Percentiles rank a stretch among this genome's conserved stretches.
Conservation (phyloP, 345 rosid species). For the Eucalyptus urophylla region DNA sequence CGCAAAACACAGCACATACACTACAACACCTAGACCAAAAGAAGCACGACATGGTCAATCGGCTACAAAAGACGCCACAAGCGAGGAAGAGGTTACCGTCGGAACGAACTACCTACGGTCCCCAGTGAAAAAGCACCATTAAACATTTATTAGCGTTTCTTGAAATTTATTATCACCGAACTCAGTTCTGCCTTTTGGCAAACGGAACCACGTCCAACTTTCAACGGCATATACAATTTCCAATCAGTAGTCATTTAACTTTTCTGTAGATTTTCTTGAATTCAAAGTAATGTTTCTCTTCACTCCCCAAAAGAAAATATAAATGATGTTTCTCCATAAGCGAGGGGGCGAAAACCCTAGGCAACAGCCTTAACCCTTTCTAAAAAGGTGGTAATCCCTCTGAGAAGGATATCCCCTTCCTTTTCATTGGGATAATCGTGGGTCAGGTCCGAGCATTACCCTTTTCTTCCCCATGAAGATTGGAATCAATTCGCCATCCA, state of each 20-base stretch:
- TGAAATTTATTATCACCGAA: background rate
- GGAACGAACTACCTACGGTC: no score
- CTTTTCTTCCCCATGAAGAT: background rate
- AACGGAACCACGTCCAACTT: background rate
- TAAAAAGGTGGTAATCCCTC: background rate
- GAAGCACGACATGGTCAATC: no score
- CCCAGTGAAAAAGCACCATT: no score
- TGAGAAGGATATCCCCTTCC: background rate
- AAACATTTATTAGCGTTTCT: background rate
- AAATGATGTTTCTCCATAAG: background rate
- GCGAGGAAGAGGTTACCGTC: no score
- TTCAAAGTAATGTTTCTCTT: background rate
- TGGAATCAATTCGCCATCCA: background rate
- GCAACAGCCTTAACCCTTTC: background rate
- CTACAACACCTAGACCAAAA: no score
- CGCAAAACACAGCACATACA: no score
- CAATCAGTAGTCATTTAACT: background rate
- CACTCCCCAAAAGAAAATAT: background rate
- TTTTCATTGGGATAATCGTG: background rate
- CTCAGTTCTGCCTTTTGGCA: background rate
- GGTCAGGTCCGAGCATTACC: background rate
- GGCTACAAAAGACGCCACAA: no score
- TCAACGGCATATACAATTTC: background rate
- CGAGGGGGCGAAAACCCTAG: background rate
- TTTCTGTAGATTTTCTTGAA: background rate